Evolutionary conservation across 768 basidiomycete genomes (phyloP), one percentile per base, ranked within the genome.

Genomic region (Rhodotorula taiwanensis): DNA sequence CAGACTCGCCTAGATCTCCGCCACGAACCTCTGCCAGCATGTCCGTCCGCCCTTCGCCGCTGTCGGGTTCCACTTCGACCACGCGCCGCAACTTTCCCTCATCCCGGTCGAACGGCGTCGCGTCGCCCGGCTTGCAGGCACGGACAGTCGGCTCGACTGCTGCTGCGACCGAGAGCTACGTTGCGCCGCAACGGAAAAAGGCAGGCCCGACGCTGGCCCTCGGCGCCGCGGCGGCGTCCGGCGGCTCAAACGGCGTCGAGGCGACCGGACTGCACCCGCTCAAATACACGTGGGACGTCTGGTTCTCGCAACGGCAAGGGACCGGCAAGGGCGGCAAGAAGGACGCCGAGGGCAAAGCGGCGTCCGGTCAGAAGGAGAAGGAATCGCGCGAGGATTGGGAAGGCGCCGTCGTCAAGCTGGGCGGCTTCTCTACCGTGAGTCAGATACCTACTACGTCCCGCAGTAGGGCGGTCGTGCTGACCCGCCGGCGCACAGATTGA

Each of bases 401-500:
- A 44, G 67, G 60, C 6, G 67, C 55, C 23, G 63, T 69, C n/a
- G 63, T 64, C 48, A 69, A 64, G 60, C 62, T 69, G 9, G 68
- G 60, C 28, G 64, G 64, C 6, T 69, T 69, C 61, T 69, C 68
- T 13, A 69, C 56, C 34, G 68, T 69, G 45, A 33, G 64, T 52
- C 2, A 33, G 5, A 21, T 3, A 23, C 9, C n/a, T 16, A 15
- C 49, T 15, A 31, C 5, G 6, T 50, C 16, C 28, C n/a, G n/a
- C 28, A 20, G 2, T 11, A 31, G 3, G 10, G 1, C 47, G 25
- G 36, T 31, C 23, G 16, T 31, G 4, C 39, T 16, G 21, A 39
- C 6, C n/a, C 9, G 4, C 43, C 18, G 18, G 8, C 31, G 4
- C n/a, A n/a, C 72, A 91, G 86, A 88, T 90, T 55, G 94, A 97